These are phyloP conservation scores for Neurospora tetraspora DNA, from an alignment of 495 filamentous ascomycete species.

Conservation along the genomic window DNA sequence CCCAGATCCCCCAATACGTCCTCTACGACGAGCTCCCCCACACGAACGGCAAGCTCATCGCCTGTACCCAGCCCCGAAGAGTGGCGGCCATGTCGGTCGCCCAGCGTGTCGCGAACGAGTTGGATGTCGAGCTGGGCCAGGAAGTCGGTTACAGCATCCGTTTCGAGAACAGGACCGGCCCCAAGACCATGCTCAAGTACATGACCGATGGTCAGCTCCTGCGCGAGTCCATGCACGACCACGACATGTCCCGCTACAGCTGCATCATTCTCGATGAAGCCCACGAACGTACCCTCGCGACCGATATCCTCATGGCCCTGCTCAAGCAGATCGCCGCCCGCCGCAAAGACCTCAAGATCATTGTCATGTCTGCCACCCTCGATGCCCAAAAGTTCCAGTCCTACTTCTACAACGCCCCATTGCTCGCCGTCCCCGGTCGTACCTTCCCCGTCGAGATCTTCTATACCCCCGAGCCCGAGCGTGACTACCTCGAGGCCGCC, in stretches of 20 bases:
- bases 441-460: conserved; percentile 98
- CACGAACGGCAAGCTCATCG: conserved; percentile 71
- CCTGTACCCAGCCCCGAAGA: conserved; percentile 95
- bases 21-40: conserved; percentile 94
- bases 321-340: conserved; percentile 75
- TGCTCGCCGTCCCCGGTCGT: conserved; percentile 88
- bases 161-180: conserved; percentile 90
- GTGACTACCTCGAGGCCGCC: conserved; percentile 93
- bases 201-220: conserved; percentile 99
- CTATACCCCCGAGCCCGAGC: conserved; percentile 93
- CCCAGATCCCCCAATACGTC: conserved; percentile 97
- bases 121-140: conserved; percentile 88
- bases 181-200: conserved; percentile 92
- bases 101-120: conserved; percentile 92
- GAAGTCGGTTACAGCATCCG: conserved; percentile 99
- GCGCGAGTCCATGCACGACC: conserved; percentile 96
- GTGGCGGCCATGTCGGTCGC: conserved; percentile 99
- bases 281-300: conserved; percentile 91
- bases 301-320: conserved; percentile 92
- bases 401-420: conserved; percentile 92
- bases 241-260: conserved; percentile 82
- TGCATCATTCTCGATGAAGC: conserved; percentile 98
- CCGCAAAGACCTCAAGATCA: conserved; percentile 82
- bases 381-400: conserved; percentile 96
- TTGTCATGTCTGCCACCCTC: conserved; percentile 96